phyloP scores from a whole-genome alignment of 805 yeast species.

The Lachancea lanzarotensis region DNA sequence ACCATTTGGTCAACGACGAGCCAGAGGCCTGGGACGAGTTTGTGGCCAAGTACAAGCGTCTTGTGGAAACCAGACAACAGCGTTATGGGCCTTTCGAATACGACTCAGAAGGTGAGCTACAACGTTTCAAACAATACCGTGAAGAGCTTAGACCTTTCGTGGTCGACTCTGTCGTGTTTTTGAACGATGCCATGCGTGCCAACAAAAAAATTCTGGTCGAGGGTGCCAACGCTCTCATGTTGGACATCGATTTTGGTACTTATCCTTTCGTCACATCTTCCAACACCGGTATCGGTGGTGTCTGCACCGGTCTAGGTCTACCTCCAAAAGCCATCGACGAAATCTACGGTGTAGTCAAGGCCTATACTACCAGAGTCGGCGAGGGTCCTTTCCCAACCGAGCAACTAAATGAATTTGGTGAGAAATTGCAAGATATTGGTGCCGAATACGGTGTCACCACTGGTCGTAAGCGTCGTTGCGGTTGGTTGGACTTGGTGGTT shows the following conservation, averaged over 20 bases:
- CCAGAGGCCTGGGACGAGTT: conserved; percentile 93
- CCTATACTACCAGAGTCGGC: conserved; percentile 97
- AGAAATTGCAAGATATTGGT: conserved; percentile 81
- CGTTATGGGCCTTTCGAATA: conserved; percentile 93
- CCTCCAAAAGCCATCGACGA: conserved; percentile 83
- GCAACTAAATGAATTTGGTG: conserved; percentile 83
- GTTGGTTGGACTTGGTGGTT: conserved; percentile 97
- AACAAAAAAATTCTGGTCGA: conserved; percentile 88
- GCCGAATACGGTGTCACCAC: conserved; percentile 98
- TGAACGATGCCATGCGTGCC: conserved; percentile 65
- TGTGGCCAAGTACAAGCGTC: conserved; percentile 65
- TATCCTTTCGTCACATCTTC: conserved; percentile 97
- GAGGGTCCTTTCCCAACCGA: conserved; percentile 99
- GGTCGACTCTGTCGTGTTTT: conserved; percentile 82
- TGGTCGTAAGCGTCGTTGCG: conserved; percentile 98
- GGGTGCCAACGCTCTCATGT: conserved; percentile 98
- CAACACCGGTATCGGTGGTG: conserved; percentile 96
- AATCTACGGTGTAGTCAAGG: conserved; percentile 94
- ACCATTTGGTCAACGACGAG: conserved; percentile 85
- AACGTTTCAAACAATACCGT: conserved; percentile 65
- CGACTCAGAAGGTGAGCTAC: conserved; percentile 75
- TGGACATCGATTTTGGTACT: conserved; percentile 96
- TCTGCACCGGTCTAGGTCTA: conserved; percentile 89
- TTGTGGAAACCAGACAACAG: conserved; percentile 72
- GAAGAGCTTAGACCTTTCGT: conserved; percentile 81